Base-by-base conservation (phyloP, 345 rosid species). In the Capsella bursapastoris region DNA sequence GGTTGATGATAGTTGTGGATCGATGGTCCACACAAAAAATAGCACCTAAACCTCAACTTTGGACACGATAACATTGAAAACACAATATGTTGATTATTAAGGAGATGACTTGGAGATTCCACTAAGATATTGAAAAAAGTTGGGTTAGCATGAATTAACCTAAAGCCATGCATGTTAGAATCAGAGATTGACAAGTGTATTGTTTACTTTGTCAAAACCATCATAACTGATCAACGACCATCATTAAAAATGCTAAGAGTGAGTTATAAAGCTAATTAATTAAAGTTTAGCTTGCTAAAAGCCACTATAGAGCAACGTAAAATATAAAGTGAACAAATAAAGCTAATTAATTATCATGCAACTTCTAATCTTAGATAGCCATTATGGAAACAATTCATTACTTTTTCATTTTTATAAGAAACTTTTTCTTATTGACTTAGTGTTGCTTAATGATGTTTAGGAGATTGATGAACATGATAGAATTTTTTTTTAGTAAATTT, bases 321-420 rank as follows among this genome's bases (percentile, higher is more conserved):
- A 13, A 41, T 44, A 56, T 40, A 44, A 69, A 45, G 29, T 68
- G n/a, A 40, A 38, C 40, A 25, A 22, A 22, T 1, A 22, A 22
- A 22, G 25, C 22, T 22, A 22, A 22, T 22, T 22, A 1, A 22
- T 22, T 75, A 78, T 77, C 66, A 70, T 73, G 71, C 65, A 72
- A 48, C 66, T 71, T 51, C 79, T 28, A 50, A 66, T 79, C 74
- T 67, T 71, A 74, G 83, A 65, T 73, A 27, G 75, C 83, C 83
- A 81, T 63, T 76, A 76, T 81, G 86, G 82, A 76, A 72, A 62
- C 80, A 77, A 35, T 53, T 34, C 34, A 16, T 60, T 55, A 35
- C 52, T 62, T 76, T 69, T 4, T 60, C 71, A 34, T 31, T 44
- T 22, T 44, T 73, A 15, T 47, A 43, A 31, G 15, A 43, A 13